Percentiles rank a stretch among this genome's conserved stretches.
phyloP scores from a whole-genome alignment of 768 basidiomycete genomes.

The Russula ochroleuca region DNA sequence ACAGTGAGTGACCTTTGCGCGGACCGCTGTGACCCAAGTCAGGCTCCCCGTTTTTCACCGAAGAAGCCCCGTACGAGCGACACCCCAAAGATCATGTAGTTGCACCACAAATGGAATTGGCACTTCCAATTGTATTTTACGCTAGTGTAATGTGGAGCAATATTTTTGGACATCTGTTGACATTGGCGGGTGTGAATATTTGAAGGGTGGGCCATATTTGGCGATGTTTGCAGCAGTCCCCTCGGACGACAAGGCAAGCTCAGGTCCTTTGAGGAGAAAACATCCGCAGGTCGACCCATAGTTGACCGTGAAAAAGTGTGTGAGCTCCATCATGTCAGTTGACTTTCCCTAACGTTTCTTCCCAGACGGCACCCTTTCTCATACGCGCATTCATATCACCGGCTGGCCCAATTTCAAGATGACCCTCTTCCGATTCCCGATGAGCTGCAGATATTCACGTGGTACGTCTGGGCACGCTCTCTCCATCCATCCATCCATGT shows the following conservation, averaged over 20 bases:
- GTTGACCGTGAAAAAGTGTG: slow-evolving; percentile 58
- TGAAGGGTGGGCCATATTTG: not conserved
- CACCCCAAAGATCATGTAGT: too few relatives aligned
- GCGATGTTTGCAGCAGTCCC: slow-evolving; percentile 5
- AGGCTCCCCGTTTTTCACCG: too few relatives aligned
- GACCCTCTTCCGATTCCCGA: slow-evolving; percentile 71
- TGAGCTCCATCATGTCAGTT: not conserved
- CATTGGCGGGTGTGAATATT: slow-evolving; percentile 14
- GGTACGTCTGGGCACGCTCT: slow-evolving; percentile 43
- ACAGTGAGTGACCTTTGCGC: too few relatives aligned
- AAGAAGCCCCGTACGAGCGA: too few relatives aligned
- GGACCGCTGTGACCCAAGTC: too few relatives aligned
- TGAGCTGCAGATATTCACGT: slow-evolving; percentile 79
- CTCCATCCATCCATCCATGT: too few relatives aligned
- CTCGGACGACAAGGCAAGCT: not conserved
- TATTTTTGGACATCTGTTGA: too few relatives aligned
- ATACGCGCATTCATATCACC: slow-evolving; percentile 79
- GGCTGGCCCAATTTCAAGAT: slow-evolving; percentile 70
- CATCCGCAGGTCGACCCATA: slow-evolving; percentile 44
- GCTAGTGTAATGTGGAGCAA: too few relatives aligned
- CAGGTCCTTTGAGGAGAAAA: slow-evolving; percentile 34
- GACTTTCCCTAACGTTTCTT: not conserved
- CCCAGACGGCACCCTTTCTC: slow-evolving; percentile 74
- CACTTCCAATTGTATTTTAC: too few relatives aligned
- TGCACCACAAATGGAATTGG: too few relatives aligned